These are phyloP conservation scores for Cryptosporidium meleagridis DNA, from an alignment of 169 alveolate genomes.

Conservation along the genomic window DNA sequence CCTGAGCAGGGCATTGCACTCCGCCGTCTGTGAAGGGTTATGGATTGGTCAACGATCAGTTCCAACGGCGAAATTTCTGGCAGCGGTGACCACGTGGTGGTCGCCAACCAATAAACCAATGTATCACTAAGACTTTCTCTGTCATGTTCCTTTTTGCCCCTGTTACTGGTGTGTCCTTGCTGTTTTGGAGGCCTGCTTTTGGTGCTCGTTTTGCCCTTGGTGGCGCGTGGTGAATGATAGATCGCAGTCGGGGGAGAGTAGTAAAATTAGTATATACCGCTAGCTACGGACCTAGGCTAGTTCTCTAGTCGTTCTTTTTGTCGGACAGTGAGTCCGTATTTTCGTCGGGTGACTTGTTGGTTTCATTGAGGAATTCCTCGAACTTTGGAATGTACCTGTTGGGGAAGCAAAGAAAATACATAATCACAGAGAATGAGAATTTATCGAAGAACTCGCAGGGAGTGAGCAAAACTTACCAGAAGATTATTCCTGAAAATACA, in stretches of 20 bases:
- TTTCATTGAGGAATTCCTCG: constrained; percentile 22
- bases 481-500: constrained; percentile 16
- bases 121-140: constrained; percentile 10
- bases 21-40: constrained; percentile 95
- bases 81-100: constrained; percentile 86
- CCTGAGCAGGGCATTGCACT: constrained; percentile 97
- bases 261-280: background rate
- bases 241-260: background rate
- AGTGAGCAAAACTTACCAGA: constrained; percentile 19
- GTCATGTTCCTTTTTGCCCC: background rate
- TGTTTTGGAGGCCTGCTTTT: background rate
- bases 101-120: constrained; percentile 59
- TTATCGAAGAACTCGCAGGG: background rate
- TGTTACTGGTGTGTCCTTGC: background rate
- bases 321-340: background rate
- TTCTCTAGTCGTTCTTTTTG: background rate
- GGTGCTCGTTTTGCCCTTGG: background rate
- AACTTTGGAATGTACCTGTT: constrained; percentile 59
- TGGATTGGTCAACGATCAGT: constrained; percentile 93
- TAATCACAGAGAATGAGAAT: background rate
- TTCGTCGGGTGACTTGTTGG: background rate
- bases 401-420: background rate
- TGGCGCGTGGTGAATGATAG: background rate
- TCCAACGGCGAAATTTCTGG: constrained; percentile 95
- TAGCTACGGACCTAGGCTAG: background rate